Conservation (phyloP, 2,329 filamentous ascomycete species). For the Xylogone sp. region DNA sequence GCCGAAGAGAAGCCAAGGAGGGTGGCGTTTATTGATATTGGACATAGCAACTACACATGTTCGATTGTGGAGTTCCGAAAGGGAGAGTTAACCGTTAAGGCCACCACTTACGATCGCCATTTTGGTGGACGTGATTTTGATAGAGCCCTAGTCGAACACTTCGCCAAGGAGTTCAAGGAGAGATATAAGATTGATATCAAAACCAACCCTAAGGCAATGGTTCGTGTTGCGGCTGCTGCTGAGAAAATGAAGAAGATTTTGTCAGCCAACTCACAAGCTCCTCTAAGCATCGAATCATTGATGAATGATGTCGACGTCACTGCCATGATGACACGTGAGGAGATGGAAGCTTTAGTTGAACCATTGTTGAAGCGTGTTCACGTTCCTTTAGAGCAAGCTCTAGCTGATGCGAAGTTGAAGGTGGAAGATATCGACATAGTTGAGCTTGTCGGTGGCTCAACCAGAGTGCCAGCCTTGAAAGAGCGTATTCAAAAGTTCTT, state of each 20-base stretch:
- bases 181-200: constrained; percentile 97
- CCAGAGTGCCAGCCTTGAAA: constrained; percentile 91
- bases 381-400: constrained; percentile 79
- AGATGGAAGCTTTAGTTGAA: constrained; percentile 87
- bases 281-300: constrained; percentile 93
- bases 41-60: constrained; percentile 92
- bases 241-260: constrained; percentile 99
- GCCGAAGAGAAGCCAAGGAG: constrained; percentile 89
- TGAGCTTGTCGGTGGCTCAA: constrained; percentile 92
- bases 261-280: constrained; percentile 88
- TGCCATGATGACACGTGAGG: constrained; percentile 85
- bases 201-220: constrained; percentile 82
- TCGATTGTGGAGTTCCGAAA: constrained; percentile 96
- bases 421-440: constrained; percentile 89
- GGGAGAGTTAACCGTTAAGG: constrained; percentile 91
- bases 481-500: constrained; percentile 87
- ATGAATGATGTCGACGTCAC: constrained; percentile 97
- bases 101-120: constrained; percentile 89
- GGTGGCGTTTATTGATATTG: constrained; percentile 90
- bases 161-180: constrained; percentile 92
- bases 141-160: constrained; percentile 89
- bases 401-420: constrained; percentile 89
- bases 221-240: constrained; percentile 80
- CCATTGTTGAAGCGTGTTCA: constrained; percentile 74
- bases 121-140: constrained; percentile 98